These are phyloP conservation scores for Colletotrichum agaves DNA, from an alignment of 2,329 filamentous ascomycete genomes.

Conservation along the genomic window DNA sequence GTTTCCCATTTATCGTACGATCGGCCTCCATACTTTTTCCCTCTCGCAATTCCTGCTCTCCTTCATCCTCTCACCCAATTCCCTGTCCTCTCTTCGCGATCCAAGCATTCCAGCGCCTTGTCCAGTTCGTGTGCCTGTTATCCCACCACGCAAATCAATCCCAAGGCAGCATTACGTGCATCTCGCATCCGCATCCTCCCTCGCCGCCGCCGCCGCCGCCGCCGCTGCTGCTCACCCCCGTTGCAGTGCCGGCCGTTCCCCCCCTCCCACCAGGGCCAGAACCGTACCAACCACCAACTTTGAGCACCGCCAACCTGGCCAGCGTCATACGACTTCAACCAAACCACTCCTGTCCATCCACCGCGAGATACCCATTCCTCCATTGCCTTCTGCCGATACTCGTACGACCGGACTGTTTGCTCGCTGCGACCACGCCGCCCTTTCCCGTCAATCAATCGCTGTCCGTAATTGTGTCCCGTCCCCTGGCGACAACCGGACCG, in stretches of 20 bases:
- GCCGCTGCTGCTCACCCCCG: neutral
- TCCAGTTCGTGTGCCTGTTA: conserved; percentile 11
- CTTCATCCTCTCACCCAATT: conserved; percentile 18
- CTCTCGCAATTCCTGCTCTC: conserved; percentile 24
- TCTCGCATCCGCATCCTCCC: neutral
- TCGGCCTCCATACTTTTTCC: conserved; percentile 30
- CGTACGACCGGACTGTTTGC: conserved; percentile 22
- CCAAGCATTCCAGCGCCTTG: conserved; percentile 1
- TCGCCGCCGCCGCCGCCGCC: conserved; percentile 5
- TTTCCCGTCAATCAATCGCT: conserved; percentile 19
- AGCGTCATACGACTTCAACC: conserved; percentile 34
- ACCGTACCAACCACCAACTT: conserved; percentile 7
- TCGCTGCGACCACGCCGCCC: conserved; percentile 29
- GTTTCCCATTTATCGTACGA: conserved; percentile 39
- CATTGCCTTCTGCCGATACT: conserved; percentile 32
- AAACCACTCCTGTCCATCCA: conserved; percentile 13
- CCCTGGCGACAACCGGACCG: conserved; percentile 15
- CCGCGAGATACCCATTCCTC: conserved; percentile 21
- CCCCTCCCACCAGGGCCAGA: neutral
- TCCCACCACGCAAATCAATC: conserved; percentile 1
- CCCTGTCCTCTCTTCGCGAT: conserved; percentile 16
- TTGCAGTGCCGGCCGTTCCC: neutral
- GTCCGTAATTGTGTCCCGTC: conserved; percentile 3
- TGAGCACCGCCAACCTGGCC: conserved; percentile 24
- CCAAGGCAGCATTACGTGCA: conserved; percentile 23